Evolutionary conservation across 1,139 yeast genomes (phyloP), one percentile per base, ranked within the genome.

Genomic region (Geotrichum candidum): DNA sequence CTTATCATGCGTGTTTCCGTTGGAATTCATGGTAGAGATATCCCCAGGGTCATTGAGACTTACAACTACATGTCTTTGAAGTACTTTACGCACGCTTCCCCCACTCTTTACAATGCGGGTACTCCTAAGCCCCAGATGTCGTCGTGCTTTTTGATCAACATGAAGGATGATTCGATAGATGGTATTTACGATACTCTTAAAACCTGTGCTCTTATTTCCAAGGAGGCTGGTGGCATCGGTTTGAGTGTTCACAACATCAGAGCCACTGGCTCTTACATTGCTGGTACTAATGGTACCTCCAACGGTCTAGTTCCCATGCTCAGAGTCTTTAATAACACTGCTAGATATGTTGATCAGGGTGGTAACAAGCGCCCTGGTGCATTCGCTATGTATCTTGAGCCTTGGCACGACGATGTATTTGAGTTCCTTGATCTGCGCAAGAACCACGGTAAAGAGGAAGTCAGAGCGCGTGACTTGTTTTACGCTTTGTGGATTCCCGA

Each of bases 361-460:
- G 95, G 95, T 65, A 88, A 87, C 77, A 87, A 87, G 72, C 80
- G 96, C 69, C 95, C 96, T 0, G 95, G 96, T 66, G 95, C 95
- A 3, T 84, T 88, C 72, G 92, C 94, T 27, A 74, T 88, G 25
- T 88, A 88, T 69, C 74, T 88, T 60, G 96, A 88, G 74, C 95
- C 95, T 65, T 88, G 96, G 96, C 96, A 88, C 69, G 81, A 88
- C 5, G 96, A 88, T 72, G 80, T 88, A 60, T 83, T 86, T 71
- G 90, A 85, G 61, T 85, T 88, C 68, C 77, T 88, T 58, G 89
- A 87, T 67, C 81, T 88, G 66, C 81, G 90, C 71, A 88, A 88
- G 73, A 88, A 87, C 71, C 92, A 87, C 68, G 96, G 95, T 67
- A 87, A 87, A 68, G 96, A 88, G 74, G 95, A 88, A 76, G 80